phyloP scores from a whole-genome alignment of 345 rosid genomes.

The Trapa bicornis region DNA sequence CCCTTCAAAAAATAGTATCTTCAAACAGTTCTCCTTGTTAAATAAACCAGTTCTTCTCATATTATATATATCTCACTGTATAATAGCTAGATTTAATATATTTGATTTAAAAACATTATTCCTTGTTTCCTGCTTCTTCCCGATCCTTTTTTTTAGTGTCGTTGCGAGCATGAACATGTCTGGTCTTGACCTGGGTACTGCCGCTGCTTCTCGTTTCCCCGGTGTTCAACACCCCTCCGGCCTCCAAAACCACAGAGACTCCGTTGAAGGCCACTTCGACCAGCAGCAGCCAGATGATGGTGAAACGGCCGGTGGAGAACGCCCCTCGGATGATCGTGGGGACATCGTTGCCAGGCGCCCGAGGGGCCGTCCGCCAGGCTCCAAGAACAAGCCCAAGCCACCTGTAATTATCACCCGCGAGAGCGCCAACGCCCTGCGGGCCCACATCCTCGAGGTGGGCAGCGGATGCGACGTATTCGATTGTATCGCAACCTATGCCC shows the following conservation, averaged over 20 bases:
- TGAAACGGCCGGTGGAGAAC: neutral
- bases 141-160: neutral
- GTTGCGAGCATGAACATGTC: conserved; percentile 3
- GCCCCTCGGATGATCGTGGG: neutral
- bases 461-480: conserved; percentile 33
- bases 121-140: neutral
- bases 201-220: neutral
- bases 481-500: conserved; percentile 29
- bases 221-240: neutral
- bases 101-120: neutral
- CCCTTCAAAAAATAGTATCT: neutral
- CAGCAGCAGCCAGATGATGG: neutral
- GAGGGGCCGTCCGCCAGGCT: neutral
- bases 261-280: conserved; percentile 1
- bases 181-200: conserved; percentile 5
- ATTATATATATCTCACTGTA: neutral
- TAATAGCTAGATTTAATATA: neutral
- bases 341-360: conserved; percentile 23
- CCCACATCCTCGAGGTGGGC: conserved; percentile 32
- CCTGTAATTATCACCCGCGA: no score
- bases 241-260: neutral
- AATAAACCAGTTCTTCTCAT: conserved; percentile 1
- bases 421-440: conserved; percentile 19
- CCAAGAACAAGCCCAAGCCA: no score
- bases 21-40: neutral